phyloP scores from a whole-genome alignment of 306 rosid genomes.

The Pachyrhizus erosus region DNA sequence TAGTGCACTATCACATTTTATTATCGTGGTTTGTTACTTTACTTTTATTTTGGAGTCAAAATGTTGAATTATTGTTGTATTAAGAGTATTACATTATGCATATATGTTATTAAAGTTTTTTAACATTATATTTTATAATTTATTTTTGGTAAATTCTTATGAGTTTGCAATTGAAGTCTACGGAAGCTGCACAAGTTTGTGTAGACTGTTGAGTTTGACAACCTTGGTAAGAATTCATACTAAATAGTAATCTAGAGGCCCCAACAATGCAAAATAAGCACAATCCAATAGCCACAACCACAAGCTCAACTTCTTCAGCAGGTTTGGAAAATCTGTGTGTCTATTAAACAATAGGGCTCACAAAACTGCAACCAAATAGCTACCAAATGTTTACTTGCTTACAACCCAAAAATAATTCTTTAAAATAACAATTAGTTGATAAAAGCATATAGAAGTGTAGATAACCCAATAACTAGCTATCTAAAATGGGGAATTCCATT shows the following conservation, averaged over 20 bases:
- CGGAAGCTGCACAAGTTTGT: not conserved
- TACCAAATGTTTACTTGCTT: constrained; percentile 8
- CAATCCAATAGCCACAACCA: constrained; percentile 16
- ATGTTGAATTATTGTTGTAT: not conserved
- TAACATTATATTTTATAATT: not conserved
- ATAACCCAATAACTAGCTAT: not conserved
- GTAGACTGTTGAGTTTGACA: not conserved
- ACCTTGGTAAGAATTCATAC: not conserved
- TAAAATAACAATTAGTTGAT: not conserved
- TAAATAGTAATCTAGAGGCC: not conserved
- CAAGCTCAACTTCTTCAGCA: not conserved
- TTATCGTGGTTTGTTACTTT: not conserved
- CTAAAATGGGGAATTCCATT: constrained; percentile 13
- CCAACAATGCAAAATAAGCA: not conserved
- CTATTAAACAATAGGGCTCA: not conserved
- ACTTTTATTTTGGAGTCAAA: not conserved
- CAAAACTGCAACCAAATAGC: constrained; percentile 23
- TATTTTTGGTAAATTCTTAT: not conserved
- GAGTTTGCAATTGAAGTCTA: not conserved
- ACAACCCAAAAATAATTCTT: constrained; percentile 17
- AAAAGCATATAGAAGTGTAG: not conserved
- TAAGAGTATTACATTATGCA: not conserved
- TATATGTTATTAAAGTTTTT: not conserved
- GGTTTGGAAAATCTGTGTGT: not conserved
- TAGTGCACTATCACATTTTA: not conserved